These are phyloP conservation scores for Aspergillus biplanus DNA, from an alignment of 495 filamentous ascomycete genomes.

Conservation along the genomic window DNA sequence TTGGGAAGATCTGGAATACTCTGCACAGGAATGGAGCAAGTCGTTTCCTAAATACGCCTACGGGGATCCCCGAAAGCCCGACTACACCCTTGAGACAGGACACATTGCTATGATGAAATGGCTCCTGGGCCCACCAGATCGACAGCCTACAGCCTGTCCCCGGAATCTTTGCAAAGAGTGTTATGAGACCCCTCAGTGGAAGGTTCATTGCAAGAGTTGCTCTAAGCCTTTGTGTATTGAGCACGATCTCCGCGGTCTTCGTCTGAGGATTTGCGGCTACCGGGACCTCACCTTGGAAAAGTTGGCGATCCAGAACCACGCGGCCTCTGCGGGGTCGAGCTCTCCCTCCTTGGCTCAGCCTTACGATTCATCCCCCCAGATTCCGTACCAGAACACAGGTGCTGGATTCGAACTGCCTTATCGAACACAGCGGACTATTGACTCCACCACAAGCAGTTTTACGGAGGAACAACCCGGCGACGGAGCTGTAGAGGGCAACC, in stretches of 20 bases:
- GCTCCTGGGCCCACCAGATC: slow-evolving; percentile 50
- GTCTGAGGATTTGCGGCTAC: slow-evolving; percentile 63
- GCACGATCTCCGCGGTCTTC: slow-evolving; percentile 63
- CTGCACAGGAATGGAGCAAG: slow-evolving; percentile 48
- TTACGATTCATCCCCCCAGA: slow-evolving; percentile 18
- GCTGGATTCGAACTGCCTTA: slow-evolving; percentile 39
- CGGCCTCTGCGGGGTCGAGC: slow-evolving; percentile 17
- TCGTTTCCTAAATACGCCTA: slow-evolving; percentile 50
- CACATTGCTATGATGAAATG: slow-evolving; percentile 58
- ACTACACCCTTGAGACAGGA: slow-evolving; percentile 46
- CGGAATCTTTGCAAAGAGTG: slow-evolving; percentile 65
- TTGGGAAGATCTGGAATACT: slow-evolving; percentile 60
- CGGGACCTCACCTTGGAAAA: slow-evolving; percentile 59
- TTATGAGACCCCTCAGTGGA: slow-evolving; percentile 61
- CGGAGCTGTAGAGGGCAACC: slow-evolving; percentile 27
- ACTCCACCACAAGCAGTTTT: slow-evolving; percentile 47
- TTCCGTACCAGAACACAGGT: not conserved
- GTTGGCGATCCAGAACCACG: slow-evolving; percentile 40
- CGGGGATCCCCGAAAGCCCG: slow-evolving; percentile 45
- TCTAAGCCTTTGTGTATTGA: slow-evolving; percentile 63
- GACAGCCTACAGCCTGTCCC: slow-evolving; percentile 54
- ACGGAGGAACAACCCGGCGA: slow-evolving; percentile 42
- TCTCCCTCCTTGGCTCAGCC: slow-evolving; percentile 10
- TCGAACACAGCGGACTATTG: slow-evolving; percentile 35
- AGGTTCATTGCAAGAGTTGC: slow-evolving; percentile 60